Evolutionary conservation across 352 stramenopile species (phyloP), one percentile per base, ranked within the genome.

Genomic region (Globisporangium yorkense): DNA sequence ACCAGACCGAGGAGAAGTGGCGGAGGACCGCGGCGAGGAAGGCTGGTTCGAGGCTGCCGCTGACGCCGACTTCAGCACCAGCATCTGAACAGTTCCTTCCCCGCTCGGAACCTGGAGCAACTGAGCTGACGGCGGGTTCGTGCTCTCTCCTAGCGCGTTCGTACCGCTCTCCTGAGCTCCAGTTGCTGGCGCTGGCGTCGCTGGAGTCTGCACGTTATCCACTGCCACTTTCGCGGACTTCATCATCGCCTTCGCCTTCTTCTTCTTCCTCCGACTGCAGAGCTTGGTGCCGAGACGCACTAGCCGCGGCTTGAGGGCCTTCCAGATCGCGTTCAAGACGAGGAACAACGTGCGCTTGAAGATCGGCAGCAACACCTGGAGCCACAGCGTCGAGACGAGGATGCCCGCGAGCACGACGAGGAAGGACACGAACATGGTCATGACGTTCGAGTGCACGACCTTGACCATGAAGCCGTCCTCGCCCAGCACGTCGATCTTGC

Each of bases 371-470:
- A 91, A 35, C 20, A 93, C 56, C 2, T 70, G 68, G 0, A 63
- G 50, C 65, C 74, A 81, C 1, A 94, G 61, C 0, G 74, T 71
- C 51, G 83, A 88, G 5, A 94, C 48, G 37, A 43, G 37, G 37
- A 43, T 43, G 13, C 37, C 12, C 1, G 77, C 49, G 5, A 91
- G 40, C 10, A 83, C 56, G n/a, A 77, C 15, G 13, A 78, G 56
- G 13, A 88, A 84, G n/a, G 88, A 68, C 1, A 92, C 43, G 21
- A 89, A 85, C 51, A 91, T 74, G 27, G 87, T 59, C 77, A 90
- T 85, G 18, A 80, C 76, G 66, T 92, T 89, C 9, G 77, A 68
- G 21, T 75, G 79, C 13, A 91, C 63, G 37, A 94, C 62, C 61
- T 90, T 92, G 44, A 87, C 71, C 13, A 92, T 62, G 45, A 90